Evolutionary conservation across 2,329 filamentous ascomycete species (phyloP).

Genomic region (Penicillium sp.): DNA sequence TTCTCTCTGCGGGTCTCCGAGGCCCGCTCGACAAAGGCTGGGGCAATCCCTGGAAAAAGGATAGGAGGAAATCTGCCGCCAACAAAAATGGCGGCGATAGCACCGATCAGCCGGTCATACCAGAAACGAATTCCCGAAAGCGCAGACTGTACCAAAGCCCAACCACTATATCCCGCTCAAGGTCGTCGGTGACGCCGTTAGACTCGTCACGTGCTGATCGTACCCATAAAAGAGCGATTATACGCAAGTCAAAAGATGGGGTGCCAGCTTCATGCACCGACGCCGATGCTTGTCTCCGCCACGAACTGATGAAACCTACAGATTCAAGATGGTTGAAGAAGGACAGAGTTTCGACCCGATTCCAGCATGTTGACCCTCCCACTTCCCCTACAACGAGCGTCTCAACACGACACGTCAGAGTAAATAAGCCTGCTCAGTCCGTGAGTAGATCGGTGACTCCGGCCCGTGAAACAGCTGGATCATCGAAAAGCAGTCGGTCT

Average conservation of each 20-base stretch:
- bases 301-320: slow-evolving; percentile 5
- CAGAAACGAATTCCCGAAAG: slow-evolving; percentile 34
- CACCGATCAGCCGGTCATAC: slow-evolving; percentile 29
- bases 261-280: not conserved
- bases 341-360: slow-evolving; percentile 33
- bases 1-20: slow-evolving; percentile 50
- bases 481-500: not conserved
- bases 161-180: slow-evolving; percentile 3
- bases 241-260: not conserved
- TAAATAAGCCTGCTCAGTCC: slow-evolving; percentile 15
- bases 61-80: slow-evolving; percentile 18
- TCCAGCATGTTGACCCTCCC: slow-evolving; percentile 40
- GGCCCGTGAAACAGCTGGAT: not conserved
- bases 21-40: slow-evolving; percentile 52
- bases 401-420: slow-evolving; percentile 26
- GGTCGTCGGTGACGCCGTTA: not conserved
- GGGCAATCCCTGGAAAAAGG: slow-evolving; percentile 52
- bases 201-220: not conserved
- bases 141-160: slow-evolving; percentile 27
- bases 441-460: not conserved
- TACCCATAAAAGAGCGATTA: not conserved
- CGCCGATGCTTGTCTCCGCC: not conserved
- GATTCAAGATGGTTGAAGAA: slow-evolving; percentile 36
- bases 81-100: not conserved
- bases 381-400: slow-evolving; percentile 39